Percentiles rank a stretch among this genome's conserved stretches.
phyloP scores from a whole-genome alignment of 2,329 filamentous ascomycete genomes.

The Metarhizium robertsii region DNA sequence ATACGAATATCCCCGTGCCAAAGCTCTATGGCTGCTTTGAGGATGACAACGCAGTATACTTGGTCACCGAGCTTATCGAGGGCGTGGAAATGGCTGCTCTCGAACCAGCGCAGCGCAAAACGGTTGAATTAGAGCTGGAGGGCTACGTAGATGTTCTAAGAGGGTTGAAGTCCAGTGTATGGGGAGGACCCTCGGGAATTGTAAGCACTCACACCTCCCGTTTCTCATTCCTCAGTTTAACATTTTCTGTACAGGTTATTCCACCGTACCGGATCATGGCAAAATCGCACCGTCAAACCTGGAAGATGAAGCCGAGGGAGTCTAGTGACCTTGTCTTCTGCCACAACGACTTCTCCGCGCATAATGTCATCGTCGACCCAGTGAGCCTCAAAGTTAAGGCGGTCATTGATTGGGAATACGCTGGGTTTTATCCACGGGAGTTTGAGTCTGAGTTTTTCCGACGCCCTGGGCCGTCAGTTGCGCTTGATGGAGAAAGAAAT shows the following conservation, averaged over 20 bases:
- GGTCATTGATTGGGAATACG: conserved; percentile 29
- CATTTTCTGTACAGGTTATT: conserved; percentile 5
- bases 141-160: conserved; percentile 4
- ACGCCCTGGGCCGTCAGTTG: conserved; percentile 14
- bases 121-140: conserved; percentile 9
- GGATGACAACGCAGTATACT: conserved; percentile 5
- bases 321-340: conserved; percentile 11
- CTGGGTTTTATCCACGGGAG: conserved; percentile 21
- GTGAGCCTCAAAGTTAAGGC: conserved; percentile 20
- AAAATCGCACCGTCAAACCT: neutral
- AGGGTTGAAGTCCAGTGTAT: conserved; percentile 8
- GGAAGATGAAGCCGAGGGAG: conserved; percentile 9
- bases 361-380: conserved; percentile 9
- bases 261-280: conserved; percentile 10
- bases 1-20: conserved; percentile 11
- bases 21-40: conserved; percentile 11
- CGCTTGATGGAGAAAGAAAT: conserved; percentile 16
- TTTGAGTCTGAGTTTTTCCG: conserved; percentile 18
- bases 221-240: neutral
- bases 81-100: conserved; percentile 5
- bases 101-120: conserved; percentile 1
- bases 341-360: conserved; percentile 6
- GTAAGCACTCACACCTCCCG: neutral
- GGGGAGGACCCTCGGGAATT: conserved; percentile 9
- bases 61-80: conserved; percentile 4